Evolutionary conservation across 1,284 basidiomycete genomes (phyloP).

Genomic region (Laetiporus sulphureus): DNA sequence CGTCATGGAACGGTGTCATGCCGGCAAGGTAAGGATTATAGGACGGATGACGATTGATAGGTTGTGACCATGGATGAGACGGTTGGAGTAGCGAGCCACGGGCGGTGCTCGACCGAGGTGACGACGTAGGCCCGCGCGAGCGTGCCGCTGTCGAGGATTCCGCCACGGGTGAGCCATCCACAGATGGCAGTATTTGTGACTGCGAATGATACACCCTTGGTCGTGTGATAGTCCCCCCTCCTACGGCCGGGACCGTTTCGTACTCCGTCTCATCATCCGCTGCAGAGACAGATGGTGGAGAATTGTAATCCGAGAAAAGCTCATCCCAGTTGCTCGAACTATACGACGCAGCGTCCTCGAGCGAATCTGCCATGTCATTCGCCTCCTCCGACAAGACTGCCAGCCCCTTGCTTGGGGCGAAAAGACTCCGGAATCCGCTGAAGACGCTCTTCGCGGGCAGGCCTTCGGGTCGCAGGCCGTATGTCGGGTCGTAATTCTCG

Average conservation of each 20-base stretch:
- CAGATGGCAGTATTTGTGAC: constrained; percentile 30
- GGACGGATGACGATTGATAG: constrained; percentile 13
- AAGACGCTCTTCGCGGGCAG: constrained; percentile 74
- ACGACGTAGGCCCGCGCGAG: constrained; percentile 8
- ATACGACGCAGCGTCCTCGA: constrained; percentile 46
- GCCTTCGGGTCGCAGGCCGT: constrained; percentile 91
- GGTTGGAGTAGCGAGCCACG: constrained; percentile 2
- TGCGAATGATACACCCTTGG: constrained; percentile 58
- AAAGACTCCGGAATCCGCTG: constrained; percentile 66
- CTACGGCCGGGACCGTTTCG: constrained; percentile 52
- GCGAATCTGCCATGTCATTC: constrained; percentile 36
- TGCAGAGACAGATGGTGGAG: constrained; percentile 24
- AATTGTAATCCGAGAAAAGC: constrained; percentile 30
- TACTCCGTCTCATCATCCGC: constrained; percentile 22
- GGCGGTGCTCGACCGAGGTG: constrained; percentile 9
- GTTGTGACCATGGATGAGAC: constrained; percentile 3
- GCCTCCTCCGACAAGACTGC: constrained; percentile 73
- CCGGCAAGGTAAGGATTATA: constrained; percentile 29
- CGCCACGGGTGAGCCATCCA: constrained; percentile 9
- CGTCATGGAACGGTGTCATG: constrained; percentile 15
- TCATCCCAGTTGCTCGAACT: constrained; percentile 68
- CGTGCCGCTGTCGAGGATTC: constrained; percentile 10
- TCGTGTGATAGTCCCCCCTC: constrained; percentile 56
- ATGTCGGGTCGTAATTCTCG: constrained; percentile 93
- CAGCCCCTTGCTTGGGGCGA: constrained; percentile 56